Base-by-base conservation (phyloP, 208 protist genomes). In the Trypanosoma avium region DNA sequence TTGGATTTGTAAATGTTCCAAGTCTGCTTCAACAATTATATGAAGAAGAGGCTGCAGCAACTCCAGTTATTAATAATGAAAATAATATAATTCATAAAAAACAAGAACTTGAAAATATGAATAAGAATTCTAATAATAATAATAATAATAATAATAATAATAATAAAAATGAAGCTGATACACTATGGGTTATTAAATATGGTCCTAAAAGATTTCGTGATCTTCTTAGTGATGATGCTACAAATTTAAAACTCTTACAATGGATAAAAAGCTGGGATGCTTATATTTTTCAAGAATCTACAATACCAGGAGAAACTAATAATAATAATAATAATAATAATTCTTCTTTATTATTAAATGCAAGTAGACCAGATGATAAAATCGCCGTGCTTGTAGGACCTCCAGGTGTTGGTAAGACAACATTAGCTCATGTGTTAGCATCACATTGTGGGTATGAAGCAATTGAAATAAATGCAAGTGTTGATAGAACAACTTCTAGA, bases 321-420 rank as follows among this genome's bases (percentile, higher is more conserved):
- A 52, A 21, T 15, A 46, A 33, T 10, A 27, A 13, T 21, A 22
- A 9, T 42, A 17, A 6, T 49, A 4, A 22, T 43, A 30, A 32
- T 40, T 21, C 46, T 32, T 26, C 0, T 21, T 43, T 27, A 2
- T 19, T 6, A 5, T 48, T 54, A 4, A 21, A 59, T 4, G 35
- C 77, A 0, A 22, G 50, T 15, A 70, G 73, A 24, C 89, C 89
- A 7, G 81, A 75, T 46, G 86, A 92, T 54, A 82, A 80, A 13
- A 68, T 95, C 1, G 82, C 77, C 7, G 60, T 98, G 45, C 65
- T 98, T 12, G 83, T 84, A 0, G 97, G 97, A 0, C 94, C 97
- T 19, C 97, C 97, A 0, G 97, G 97, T 21, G 70, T 97, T 10
- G 97, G 97, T 19, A 99, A 99, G 77, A 99, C 97, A 21, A 98